Percentiles rank a stretch among this genome's conserved stretches.
phyloP scores from a whole-genome alignment of 192 early-diverging fungal species.

The Geranomyces michiganensis region DNA sequence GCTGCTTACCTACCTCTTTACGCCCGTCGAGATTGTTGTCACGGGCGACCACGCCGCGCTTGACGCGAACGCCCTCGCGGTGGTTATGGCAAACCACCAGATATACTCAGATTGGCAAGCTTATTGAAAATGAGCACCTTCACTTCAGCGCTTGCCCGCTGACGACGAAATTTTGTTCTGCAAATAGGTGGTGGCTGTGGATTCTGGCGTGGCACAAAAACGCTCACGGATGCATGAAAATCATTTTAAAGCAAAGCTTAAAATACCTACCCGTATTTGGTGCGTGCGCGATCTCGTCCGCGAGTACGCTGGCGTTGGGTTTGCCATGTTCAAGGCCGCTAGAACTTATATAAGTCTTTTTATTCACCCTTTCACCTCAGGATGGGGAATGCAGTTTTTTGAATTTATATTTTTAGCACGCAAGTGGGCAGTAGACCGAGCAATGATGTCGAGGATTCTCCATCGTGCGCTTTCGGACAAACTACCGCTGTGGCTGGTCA shows the following conservation, averaged over 20 bases:
- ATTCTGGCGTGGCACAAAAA: conserved; percentile 55
- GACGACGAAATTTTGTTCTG: no score
- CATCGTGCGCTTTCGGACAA: conserved; percentile 36
- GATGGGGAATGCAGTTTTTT: conserved; percentile 80
- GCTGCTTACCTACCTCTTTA: conserved; percentile 39
- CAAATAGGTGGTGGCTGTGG: conserved; percentile 61
- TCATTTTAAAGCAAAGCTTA: conserved; percentile 85
- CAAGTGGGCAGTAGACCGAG: conserved; percentile 77
- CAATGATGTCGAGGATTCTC: conserved; percentile 56
- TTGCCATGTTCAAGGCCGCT: no score
- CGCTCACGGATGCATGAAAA: conserved; percentile 84
- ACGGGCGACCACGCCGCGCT: conserved; percentile 46
- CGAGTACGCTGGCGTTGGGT: neutral
- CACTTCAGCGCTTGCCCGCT: no score
- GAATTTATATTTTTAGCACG: conserved; percentile 95
- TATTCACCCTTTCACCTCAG: conserved; percentile 4
- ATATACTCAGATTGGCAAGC: conserved; percentile 33
- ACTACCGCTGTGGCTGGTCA: conserved; percentile 84
- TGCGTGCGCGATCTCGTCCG: conserved; percentile 40
- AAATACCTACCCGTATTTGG: conserved; percentile 87
- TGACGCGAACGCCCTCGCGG: conserved; percentile 11
- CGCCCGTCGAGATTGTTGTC: conserved; percentile 45
- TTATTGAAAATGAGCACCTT: no score
- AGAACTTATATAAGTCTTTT: no score
- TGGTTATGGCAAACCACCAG: conserved; percentile 59